These are phyloP conservation scores for Mycena vitilis DNA, from an alignment of 768 basidiomycete genomes.

Conservation along the genomic window DNA sequence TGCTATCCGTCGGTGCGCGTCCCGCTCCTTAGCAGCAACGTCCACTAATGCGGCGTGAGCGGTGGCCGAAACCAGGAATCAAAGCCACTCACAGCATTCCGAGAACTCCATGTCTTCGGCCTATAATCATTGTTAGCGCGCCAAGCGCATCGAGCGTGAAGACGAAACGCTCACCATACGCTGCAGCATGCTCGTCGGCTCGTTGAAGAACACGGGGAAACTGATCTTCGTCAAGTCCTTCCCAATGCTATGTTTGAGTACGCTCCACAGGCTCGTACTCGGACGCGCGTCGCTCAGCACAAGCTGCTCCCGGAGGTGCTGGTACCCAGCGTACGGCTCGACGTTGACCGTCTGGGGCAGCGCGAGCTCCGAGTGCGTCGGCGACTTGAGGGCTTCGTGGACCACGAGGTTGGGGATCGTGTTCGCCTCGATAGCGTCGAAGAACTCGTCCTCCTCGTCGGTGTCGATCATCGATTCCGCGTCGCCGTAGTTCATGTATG, in stretches of 20 bases:
- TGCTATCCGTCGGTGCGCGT: slow-evolving; percentile 86
- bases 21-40: slow-evolving; percentile 79
- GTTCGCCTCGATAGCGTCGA: slow-evolving; percentile 93
- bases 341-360: slow-evolving; percentile 35
- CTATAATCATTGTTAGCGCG: slow-evolving; percentile 44
- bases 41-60: slow-evolving; percentile 67
- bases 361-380: slow-evolving; percentile 47
- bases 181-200: slow-evolving; percentile 96
- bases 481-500: slow-evolving; percentile 31
- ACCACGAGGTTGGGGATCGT: slow-evolving; percentile 82
- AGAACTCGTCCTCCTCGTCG: slow-evolving; percentile 95
- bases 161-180: slow-evolving; percentile 71
- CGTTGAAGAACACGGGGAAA: slow-evolving; percentile 94
- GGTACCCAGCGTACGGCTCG: slow-evolving; percentile 75
- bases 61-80: not conserved
- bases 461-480: slow-evolving; percentile 52
- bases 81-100: slow-evolving; percentile 76
- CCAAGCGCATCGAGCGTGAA: slow-evolving; percentile 21
- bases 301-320: slow-evolving; percentile 67
- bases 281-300: slow-evolving; percentile 85
- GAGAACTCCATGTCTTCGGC: slow-evolving; percentile 99
- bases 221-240: slow-evolving; percentile 97
- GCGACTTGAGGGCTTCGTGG: slow-evolving; percentile 68
- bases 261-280: slow-evolving; percentile 92
- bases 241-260: slow-evolving; percentile 94